Evolutionary conservation across 2,329 filamentous ascomycete genomes (phyloP), one percentile per base, ranked within the genome.

Genomic region (Ilyonectria sp.): DNA sequence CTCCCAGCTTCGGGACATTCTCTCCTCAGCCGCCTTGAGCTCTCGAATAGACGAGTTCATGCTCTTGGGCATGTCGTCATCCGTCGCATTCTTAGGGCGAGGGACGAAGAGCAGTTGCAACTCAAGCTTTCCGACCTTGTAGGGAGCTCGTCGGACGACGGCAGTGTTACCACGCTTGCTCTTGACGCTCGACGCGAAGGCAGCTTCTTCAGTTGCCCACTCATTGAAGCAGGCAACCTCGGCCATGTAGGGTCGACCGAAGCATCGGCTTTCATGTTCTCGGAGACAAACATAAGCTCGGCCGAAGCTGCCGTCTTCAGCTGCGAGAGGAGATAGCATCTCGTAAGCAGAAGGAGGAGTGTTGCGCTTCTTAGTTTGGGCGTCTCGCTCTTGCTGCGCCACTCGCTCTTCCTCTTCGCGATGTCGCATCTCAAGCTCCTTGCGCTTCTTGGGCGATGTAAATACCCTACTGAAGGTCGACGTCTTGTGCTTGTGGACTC

Each of bases 61-160:
- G 85, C 95, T 98, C 90, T 98, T 98, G 61, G 96, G 96, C 94
- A 99, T 98, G 74, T 98, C 95, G 17, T 98, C 95, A 71, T 98
- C 96, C 56, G 90, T 91, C 33, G 91, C 87, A 50, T 92, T 93
- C 84, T 94, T 95, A 5, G 96, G 95, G 75, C 95, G 94, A 1
- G 96, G 96, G 1, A 99, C 94, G 77, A 97, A 99, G 15, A 99
- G 86, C 9, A 99, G 88, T 83, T 99, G 96, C 44, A 99, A 86
- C 79, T 97, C 94, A 61, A 99, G 87, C 83, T 97, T 97, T 72
- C 95, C 96, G 76, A 99, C 91, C 82, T 95, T 94, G 84, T 99
- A 99, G n/a, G 96, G 96, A 13, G 96, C 95, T 59, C 93, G 90
- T 65, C 96, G 92, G 47, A 94, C 90, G 59, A 93, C 88, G 17